Evolutionary conservation across 2,329 filamentous ascomycete species (phyloP).

Genomic region (Alternaria solani): DNA sequence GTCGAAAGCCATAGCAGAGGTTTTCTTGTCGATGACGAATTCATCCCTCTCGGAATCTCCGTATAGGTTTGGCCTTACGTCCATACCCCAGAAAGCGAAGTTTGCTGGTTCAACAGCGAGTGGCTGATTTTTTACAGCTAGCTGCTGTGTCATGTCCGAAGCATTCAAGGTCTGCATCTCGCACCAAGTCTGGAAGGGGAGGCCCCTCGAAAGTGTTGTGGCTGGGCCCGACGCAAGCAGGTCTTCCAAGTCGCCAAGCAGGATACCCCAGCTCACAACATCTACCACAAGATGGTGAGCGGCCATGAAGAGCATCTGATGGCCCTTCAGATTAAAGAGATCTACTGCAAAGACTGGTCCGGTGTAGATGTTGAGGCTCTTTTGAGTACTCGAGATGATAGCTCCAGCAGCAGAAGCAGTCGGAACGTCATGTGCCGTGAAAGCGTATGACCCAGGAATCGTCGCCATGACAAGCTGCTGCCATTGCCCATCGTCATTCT

Average conservation of each 20-base stretch:
- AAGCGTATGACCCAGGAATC: conserved; percentile 27
- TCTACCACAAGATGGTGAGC: conserved; percentile 47
- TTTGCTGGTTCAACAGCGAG: conserved; percentile 30
- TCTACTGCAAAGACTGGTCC: conserved; percentile 44
- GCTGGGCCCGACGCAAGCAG: conserved; percentile 25
- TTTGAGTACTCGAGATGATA: conserved; percentile 34
- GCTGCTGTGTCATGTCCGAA: conserved; percentile 17
- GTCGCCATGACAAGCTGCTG: conserved; percentile 29
- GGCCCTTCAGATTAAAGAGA: conserved; percentile 27
- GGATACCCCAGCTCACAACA: conserved; percentile 46
- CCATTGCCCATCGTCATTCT: conserved; percentile 27
- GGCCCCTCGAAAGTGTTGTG: conserved; percentile 25
- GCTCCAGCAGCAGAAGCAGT: conserved; percentile 15
- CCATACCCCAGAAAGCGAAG: conserved; percentile 43
- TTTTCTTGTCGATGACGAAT: conserved; percentile 31
- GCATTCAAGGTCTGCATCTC: conserved; percentile 36
- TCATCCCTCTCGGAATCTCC: conserved; percentile 42
- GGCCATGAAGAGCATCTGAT: conserved; percentile 41
- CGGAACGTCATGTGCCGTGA: conserved; percentile 24
- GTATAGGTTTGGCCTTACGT: conserved; percentile 38
- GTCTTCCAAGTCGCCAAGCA: conserved; percentile 45
- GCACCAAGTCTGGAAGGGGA: conserved; percentile 44
- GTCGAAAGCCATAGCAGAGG: conserved; percentile 33
- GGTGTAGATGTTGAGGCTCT: conserved; percentile 36
- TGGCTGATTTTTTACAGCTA: conserved; percentile 14